phyloP scores from a whole-genome alignment of 768 basidiomycete species.

The Lactarius quietus region DNA sequence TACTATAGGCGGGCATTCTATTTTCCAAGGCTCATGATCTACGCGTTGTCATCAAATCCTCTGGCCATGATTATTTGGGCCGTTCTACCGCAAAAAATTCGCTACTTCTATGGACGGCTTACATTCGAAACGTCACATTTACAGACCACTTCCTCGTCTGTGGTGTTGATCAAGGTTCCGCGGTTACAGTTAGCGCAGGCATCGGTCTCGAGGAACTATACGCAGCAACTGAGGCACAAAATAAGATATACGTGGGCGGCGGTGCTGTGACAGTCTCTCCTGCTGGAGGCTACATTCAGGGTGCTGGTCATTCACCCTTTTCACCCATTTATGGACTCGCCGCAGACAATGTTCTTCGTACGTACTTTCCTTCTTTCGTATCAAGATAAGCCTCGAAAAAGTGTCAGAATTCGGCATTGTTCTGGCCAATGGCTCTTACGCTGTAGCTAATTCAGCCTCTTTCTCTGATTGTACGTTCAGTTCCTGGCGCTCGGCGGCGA shows the following conservation, averaged over 20 bases:
- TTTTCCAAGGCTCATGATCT: constrained; percentile 34
- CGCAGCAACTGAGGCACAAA: constrained; percentile 20
- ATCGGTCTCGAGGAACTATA: constrained; percentile 26
- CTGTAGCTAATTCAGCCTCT: constrained; percentile 3
- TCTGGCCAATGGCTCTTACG: constrained; percentile 15
- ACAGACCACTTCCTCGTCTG: constrained; percentile 25
- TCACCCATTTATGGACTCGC: no score
- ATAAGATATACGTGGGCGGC: constrained; percentile 29
- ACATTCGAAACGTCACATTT: constrained; percentile 37
- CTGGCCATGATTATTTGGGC: constrained; percentile 43
- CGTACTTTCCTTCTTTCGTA: background rate
- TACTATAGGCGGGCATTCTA: constrained; percentile 30
- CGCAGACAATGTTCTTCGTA: constrained; percentile 30
- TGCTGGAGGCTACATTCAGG: constrained; percentile 30
- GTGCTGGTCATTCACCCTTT: constrained; percentile 29
- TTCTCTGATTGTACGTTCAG: constrained; percentile 14
- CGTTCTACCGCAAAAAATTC: constrained; percentile 41
- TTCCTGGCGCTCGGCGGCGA: background rate
- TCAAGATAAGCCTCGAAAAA: background rate
- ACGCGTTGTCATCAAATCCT: constrained; percentile 34
- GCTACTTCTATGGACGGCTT: no score
- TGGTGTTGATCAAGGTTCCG: constrained; percentile 29
- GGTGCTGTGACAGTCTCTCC: constrained; percentile 26
- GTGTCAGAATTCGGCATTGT: constrained; percentile 8
- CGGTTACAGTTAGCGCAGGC: constrained; percentile 28